Base-by-base conservation (phyloP, 495 filamentous ascomycete species). In the Corynascus novoguineensis region DNA sequence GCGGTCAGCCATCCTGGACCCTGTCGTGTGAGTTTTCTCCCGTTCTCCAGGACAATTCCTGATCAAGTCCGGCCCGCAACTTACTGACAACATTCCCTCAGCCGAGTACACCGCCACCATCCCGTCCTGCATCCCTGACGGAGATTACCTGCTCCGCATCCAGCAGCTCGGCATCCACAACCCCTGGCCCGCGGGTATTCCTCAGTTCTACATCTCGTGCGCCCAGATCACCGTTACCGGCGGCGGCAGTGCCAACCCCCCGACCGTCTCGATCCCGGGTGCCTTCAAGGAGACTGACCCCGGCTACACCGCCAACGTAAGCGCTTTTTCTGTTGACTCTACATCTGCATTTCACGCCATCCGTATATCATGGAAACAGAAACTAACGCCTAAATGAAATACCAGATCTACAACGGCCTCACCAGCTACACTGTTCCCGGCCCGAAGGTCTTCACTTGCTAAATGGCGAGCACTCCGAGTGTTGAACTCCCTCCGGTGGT, bases 111-210 rank as follows among this genome's bases (percentile, higher is more conserved):
- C 65, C 9, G 76, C 71, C 68, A 75, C 66, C n/a, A 79, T 86
- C 57, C 83, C 83, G 4, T 64, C 69, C 45, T 74, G 71, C 49
- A 70, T 83, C 57, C 75, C 81, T 0, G 66, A 63, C 28, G 84
- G 84, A 44, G 78, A 85, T 40, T 87, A 87, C 59, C 80, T 87
- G 29, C 63, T 86, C 45, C 73, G 84, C 4, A 81, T 81, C 53
- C 81, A 86, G 64, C 74, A 75, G 27, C 74, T 86, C n/a, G 83
- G 72, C 29, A 78, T 84, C 67, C 81, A 85, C 72, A 84, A 84
- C 65, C 67, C 67, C 21, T 69, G 61, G 58, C 79, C 79, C 15
- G 74, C 73, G 11, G 71, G 62, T 28, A 75, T 71, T 22, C 78
- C 70, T 35, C 75, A 77, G 64, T 84, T 81, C 66, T 84, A 84